Conservation (phyloP, 495 filamentous ascomycete species). For the Staphylotrichum longicolle region DNA sequence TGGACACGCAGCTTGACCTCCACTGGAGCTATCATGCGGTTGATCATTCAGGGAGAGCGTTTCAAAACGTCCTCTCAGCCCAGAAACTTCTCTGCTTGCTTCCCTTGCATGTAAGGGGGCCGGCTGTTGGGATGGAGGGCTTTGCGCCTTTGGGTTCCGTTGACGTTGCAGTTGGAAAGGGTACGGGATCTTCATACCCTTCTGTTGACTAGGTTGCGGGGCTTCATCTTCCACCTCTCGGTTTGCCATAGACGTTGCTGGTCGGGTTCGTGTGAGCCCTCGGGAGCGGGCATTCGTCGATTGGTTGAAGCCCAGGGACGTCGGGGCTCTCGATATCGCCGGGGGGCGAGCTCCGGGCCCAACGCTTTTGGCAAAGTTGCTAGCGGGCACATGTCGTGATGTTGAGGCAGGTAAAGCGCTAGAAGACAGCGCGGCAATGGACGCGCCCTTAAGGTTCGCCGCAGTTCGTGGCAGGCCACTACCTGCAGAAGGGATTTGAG, state of each 20-base stretch:
- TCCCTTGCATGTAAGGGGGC: slow-evolving; percentile 18
- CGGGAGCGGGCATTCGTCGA: slow-evolving; percentile 44
- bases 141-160: slow-evolving; percentile 30
- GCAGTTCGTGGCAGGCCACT: slow-evolving; percentile 6
- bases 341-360: slow-evolving; percentile 53
- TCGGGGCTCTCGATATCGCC: slow-evolving; percentile 47
- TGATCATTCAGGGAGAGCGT: slow-evolving; percentile 35
- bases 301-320: slow-evolving; percentile 44
- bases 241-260: slow-evolving; percentile 60
- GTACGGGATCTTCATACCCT: slow-evolving; percentile 59
- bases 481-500: slow-evolving; percentile 21
- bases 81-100: slow-evolving; percentile 30
- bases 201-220: slow-evolving; percentile 49
- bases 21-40: slow-evolving; percentile 8
- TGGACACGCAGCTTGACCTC: slow-evolving; percentile 41
- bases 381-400: slow-evolving; percentile 35
- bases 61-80: slow-evolving; percentile 23
- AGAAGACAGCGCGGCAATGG: slow-evolving; percentile 21
- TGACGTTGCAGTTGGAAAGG: slow-evolving; percentile 27
- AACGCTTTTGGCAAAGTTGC: slow-evolving; percentile 55
- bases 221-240: slow-evolving; percentile 44
- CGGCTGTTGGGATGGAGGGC: slow-evolving; percentile 32
- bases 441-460: slow-evolving; percentile 23
- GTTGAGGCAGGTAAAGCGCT: not conserved
- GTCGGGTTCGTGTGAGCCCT: slow-evolving; percentile 43